phyloP scores from a whole-genome alignment of 1,284 basidiomycete genomes.

The Apiotrichum sp. region DNA sequence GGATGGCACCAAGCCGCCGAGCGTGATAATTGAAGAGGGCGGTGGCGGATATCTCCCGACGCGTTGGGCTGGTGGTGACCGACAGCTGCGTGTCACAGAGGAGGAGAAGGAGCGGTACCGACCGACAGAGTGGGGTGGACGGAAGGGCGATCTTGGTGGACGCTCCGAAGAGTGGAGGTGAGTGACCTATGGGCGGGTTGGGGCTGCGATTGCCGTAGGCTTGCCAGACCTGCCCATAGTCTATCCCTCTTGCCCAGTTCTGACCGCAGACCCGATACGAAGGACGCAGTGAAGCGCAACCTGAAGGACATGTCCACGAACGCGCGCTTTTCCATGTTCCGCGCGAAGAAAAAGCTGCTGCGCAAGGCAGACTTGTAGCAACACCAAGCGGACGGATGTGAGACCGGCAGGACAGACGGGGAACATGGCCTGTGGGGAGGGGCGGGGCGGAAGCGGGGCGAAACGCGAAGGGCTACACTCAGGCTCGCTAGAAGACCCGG shows the following conservation, averaged over 20 bases:
- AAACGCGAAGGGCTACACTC: too few relatives aligned
- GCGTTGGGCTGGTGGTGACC: conserved; percentile 45
- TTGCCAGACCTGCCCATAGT: too few relatives aligned
- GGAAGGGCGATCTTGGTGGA: conserved; percentile 35
- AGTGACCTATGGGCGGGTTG: conserved; percentile 27
- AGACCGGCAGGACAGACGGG: too few relatives aligned
- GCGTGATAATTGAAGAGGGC: conserved; percentile 32
- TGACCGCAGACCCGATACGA: conserved; percentile 30
- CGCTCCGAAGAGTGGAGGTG: conserved; percentile 43
- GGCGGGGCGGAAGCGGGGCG: too few relatives aligned
- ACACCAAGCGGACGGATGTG: too few relatives aligned
- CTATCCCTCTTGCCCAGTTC: not conserved
- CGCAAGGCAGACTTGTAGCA: conserved; percentile 33
- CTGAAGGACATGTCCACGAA: conserved; percentile 42
- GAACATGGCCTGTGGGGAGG: too few relatives aligned
- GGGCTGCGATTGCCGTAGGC: too few relatives aligned
- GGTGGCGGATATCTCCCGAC: conserved; percentile 43
- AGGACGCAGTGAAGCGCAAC: conserved; percentile 44
- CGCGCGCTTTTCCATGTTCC: conserved; percentile 42
- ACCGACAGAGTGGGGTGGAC: conserved; percentile 44
- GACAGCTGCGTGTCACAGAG: conserved; percentile 33
- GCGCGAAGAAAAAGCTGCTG: conserved; percentile 46
- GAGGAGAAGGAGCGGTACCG: conserved; percentile 43
- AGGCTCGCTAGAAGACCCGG: too few relatives aligned
- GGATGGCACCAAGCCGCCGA: conserved; percentile 17